phyloP scores from a whole-genome alignment of 805 yeast genomes.

The Cyberlindnera bimundalis region DNA sequence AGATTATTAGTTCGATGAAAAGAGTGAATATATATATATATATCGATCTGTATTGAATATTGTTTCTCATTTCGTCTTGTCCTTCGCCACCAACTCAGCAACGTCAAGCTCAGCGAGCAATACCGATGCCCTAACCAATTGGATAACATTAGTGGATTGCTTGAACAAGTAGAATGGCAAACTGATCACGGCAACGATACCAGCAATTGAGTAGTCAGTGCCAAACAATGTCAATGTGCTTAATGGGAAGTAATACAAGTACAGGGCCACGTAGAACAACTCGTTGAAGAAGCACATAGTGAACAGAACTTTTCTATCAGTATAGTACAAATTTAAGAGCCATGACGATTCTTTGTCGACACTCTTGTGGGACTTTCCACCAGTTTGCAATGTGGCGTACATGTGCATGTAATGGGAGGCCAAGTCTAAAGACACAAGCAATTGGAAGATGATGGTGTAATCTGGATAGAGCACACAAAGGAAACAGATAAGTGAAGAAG shows the following conservation, averaged over 20 bases:
- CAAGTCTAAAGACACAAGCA: slow-evolving; percentile 77
- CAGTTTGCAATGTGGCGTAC: slow-evolving; percentile 86
- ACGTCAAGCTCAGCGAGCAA: slow-evolving; percentile 73
- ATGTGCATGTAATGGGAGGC: slow-evolving; percentile 98
- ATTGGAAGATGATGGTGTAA: slow-evolving; percentile 61
- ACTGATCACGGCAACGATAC: slow-evolving; percentile 52
- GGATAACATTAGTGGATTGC: slow-evolving; percentile 86
- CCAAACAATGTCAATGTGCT: slow-evolving; percentile 29
- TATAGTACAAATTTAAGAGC: slow-evolving; percentile 81
- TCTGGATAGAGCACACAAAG: slow-evolving; percentile 76
- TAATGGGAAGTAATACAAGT: slow-evolving; percentile 60
- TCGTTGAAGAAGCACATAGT: slow-evolving; percentile 92
- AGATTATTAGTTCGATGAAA: not conserved
- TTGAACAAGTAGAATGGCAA: slow-evolving; percentile 89
- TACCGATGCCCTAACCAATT: slow-evolving; percentile 80
- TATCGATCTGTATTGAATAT: not conserved
- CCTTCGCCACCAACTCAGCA: slow-evolving; percentile 30
- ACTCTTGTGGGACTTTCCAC: slow-evolving; percentile 79
- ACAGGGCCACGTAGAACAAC: slow-evolving; percentile 84
- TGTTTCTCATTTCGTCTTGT: slow-evolving; percentile 5
- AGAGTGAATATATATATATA: not conserved
- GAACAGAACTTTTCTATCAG: slow-evolving; percentile 78
- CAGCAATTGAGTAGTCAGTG: slow-evolving; percentile 54
- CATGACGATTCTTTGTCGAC: slow-evolving; percentile 68
- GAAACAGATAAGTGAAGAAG: slow-evolving; percentile 87